Conservation (phyloP, 768 basidiomycete species). For the Leccinum olivaceopallidum region DNA sequence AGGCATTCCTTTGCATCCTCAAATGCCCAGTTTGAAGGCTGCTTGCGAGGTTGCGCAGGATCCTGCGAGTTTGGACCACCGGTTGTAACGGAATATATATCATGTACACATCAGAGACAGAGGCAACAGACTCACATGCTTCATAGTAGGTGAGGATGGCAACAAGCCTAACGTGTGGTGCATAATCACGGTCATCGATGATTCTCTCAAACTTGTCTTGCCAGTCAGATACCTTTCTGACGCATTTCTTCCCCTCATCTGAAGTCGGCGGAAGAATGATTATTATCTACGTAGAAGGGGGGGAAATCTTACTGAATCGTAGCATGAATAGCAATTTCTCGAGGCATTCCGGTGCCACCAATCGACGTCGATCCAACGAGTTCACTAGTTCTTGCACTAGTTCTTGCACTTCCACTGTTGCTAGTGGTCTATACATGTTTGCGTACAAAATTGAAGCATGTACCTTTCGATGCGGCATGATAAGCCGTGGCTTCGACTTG, state of each 20-base stretch:
- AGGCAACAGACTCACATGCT: too few relatives aligned
- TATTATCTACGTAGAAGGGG: background rate
- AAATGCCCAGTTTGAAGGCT: too few relatives aligned
- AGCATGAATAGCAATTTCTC: slow-evolving; percentile 18
- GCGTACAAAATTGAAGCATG: background rate
- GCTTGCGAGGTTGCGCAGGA: too few relatives aligned
- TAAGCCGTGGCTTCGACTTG: slow-evolving; percentile 13
- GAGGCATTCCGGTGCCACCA: slow-evolving; percentile 10
- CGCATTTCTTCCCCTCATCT: slow-evolving; percentile 19
- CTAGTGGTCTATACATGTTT: background rate
- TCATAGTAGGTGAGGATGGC: too few relatives aligned
- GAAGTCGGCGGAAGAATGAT: background rate
- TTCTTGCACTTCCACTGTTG: slow-evolving; percentile 1
- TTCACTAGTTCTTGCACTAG: background rate
- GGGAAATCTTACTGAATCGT: background rate
- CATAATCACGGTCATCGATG: too few relatives aligned
- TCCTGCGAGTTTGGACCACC: too few relatives aligned
- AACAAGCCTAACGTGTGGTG: too few relatives aligned
- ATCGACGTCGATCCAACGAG: slow-evolving; percentile 3
- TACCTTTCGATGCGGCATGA: background rate
- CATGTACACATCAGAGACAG: too few relatives aligned
- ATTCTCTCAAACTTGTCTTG: too few relatives aligned
- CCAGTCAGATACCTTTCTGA: too few relatives aligned
- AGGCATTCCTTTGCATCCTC: too few relatives aligned
- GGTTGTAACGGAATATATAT: too few relatives aligned